phyloP scores from a whole-genome alignment of 306 rosid species.

The Trifolium repens region DNA sequence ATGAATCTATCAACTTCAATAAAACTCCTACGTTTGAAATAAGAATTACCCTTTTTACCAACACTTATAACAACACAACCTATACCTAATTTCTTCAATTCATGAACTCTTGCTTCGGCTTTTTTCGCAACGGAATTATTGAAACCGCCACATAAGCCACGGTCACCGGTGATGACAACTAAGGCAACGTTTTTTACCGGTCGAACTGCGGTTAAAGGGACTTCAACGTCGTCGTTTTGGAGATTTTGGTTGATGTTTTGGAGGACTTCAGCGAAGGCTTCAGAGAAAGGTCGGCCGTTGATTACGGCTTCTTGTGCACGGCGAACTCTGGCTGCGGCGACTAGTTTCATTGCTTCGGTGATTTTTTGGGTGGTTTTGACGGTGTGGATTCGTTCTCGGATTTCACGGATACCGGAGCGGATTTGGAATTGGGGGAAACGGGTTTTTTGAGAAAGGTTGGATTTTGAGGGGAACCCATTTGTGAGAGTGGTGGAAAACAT shows the following conservation, averaged over 20 bases:
- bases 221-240: slow-evolving; percentile 55
- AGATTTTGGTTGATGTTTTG: slow-evolving; percentile 59
- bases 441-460: slow-evolving; percentile 39
- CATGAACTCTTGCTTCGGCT: slow-evolving; percentile 53
- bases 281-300: slow-evolving; percentile 70
- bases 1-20: slow-evolving; percentile 56
- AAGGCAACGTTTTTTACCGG: slow-evolving; percentile 64
- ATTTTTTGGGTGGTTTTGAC: slow-evolving; percentile 66
- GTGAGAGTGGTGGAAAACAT: slow-evolving; percentile 40
- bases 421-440: slow-evolving; percentile 34
- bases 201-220: slow-evolving; percentile 55
- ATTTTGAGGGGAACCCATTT: slow-evolving; percentile 40
- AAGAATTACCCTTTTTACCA: slow-evolving; percentile 72
- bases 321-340: slow-evolving; percentile 76
- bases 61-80: slow-evolving; percentile 63
- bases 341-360: slow-evolving; percentile 83
- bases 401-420: slow-evolving; percentile 58
- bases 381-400: slow-evolving; percentile 61
- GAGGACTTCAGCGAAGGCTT: slow-evolving; percentile 58
- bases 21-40: slow-evolving; percentile 47
- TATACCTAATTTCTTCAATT: slow-evolving; percentile 56
- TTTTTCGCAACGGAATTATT: slow-evolving; percentile 56
- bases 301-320: slow-evolving; percentile 85
- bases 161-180: slow-evolving; percentile 66
- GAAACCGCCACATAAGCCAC: slow-evolving; percentile 81